These are phyloP conservation scores for Juncus inflexus DNA, from an alignment of 176 grass and related monocot genomes.

Conservation along the genomic window DNA sequence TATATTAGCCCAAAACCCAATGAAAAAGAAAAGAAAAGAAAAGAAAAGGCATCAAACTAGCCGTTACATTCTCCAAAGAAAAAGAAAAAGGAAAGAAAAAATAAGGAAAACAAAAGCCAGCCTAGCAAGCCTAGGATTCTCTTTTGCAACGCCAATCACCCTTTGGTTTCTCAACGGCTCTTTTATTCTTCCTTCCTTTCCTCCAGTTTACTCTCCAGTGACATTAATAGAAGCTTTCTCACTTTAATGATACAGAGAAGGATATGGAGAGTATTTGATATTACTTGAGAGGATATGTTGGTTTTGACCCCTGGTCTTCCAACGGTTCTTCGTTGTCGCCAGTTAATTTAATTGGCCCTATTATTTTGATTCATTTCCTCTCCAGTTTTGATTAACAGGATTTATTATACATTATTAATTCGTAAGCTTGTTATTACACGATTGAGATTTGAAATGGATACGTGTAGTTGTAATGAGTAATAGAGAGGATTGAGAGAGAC, in stretches of 20 bases:
- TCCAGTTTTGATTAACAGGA: not conserved
- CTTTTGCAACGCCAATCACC: constrained; percentile 19
- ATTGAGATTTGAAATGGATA: not conserved
- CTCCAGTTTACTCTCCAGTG: constrained; percentile 1
- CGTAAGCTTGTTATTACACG: not conserved
- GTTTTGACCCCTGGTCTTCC: not conserved
- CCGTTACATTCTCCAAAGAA: constrained; percentile 19
- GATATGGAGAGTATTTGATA: not conserved
- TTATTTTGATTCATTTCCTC: not conserved
- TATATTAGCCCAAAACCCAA: constrained; percentile 17
- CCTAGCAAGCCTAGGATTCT: constrained; percentile 29
- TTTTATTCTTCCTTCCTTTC: not conserved
- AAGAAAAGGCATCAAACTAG: constrained; percentile 14
- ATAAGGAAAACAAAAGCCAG: not conserved
- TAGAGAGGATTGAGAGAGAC: not conserved
- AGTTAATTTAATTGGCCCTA: constrained; percentile 27
- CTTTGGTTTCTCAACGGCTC: constrained; percentile 2
- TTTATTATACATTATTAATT: not conserved
- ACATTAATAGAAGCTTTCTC: not conserved
- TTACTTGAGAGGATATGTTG: constrained; percentile 1
- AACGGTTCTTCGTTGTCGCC: constrained; percentile 29
- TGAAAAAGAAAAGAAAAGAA: constrained; percentile 15
- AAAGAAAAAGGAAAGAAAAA: not conserved
- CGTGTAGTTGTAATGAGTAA: not conserved
- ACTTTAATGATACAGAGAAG: not conserved